A percentile compares a stretch with the other conserved stretches of the same genome.
Conservation (phyloP, 2,329 filamentous ascomycete genomes). For the Alternaria sp. region DNA sequence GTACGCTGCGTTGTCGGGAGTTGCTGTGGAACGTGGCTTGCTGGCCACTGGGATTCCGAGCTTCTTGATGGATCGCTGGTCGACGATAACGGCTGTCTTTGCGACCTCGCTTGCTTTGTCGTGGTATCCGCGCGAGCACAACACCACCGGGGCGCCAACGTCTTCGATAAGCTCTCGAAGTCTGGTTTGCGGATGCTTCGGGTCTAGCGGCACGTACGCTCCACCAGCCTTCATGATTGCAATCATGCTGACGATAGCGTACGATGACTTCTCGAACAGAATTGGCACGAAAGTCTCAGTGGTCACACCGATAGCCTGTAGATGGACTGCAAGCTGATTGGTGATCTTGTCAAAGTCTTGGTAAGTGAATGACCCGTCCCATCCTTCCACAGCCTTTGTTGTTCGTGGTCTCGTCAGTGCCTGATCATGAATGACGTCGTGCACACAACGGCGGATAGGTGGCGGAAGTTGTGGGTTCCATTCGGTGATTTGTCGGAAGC, state of each 20-base stretch:
- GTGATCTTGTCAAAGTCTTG: slow-evolving; percentile 43
- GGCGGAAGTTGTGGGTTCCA: slow-evolving; percentile 39
- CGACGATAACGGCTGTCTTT: slow-evolving; percentile 30
- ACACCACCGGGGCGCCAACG: slow-evolving; percentile 35
- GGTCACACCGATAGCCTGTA: slow-evolving; percentile 32
- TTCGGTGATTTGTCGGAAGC: slow-evolving; percentile 30
- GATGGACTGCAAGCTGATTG: slow-evolving; percentile 32
- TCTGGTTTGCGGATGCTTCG: slow-evolving; percentile 44
- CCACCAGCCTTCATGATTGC: slow-evolving; percentile 49
- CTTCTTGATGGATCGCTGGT: slow-evolving; percentile 51
- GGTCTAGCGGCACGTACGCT: slow-evolving; percentile 48
- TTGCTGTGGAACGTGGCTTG: slow-evolving; percentile 46
- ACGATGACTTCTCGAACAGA: slow-evolving; percentile 45
- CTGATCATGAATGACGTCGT: slow-evolving; percentile 40
- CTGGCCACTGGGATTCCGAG: slow-evolving; percentile 42
- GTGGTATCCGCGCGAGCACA: slow-evolving; percentile 34
- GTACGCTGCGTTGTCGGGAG: slow-evolving; percentile 61
- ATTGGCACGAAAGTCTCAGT: slow-evolving; percentile 45
- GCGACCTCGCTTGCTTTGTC: slow-evolving; percentile 31
- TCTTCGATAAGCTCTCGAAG: slow-evolving; percentile 44
- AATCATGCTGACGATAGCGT: slow-evolving; percentile 43
- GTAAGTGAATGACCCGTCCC: slow-evolving; percentile 41
- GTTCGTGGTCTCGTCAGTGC: slow-evolving; percentile 34
- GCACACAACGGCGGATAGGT: slow-evolving; percentile 35
- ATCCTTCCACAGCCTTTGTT: slow-evolving; percentile 39